Conservation (phyloP, 1,284 basidiomycete genomes). For the Puccinia hordei region DNA sequence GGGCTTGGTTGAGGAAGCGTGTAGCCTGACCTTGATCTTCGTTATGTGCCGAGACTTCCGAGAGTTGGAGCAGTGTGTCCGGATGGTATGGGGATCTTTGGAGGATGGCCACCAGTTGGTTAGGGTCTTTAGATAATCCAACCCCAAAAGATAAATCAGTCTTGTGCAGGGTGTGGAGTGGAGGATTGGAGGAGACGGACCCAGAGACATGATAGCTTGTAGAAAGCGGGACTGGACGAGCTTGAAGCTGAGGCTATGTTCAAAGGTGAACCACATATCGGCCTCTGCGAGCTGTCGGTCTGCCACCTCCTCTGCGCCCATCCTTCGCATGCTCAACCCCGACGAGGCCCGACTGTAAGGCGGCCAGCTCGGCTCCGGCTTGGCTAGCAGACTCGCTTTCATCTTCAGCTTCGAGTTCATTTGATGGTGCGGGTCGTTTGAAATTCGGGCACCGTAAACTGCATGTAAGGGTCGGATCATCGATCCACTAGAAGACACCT, state of each 20-base stretch:
- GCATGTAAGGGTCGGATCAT: neutral
- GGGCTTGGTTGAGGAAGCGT: slow-evolving; percentile 78
- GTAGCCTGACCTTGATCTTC: slow-evolving; percentile 67
- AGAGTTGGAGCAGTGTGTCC: slow-evolving; percentile 83
- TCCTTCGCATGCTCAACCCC: slow-evolving; percentile 24
- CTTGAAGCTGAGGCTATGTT: slow-evolving; percentile 39
- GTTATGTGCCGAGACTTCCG: slow-evolving; percentile 61
- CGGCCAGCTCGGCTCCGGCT: slow-evolving; percentile 60
- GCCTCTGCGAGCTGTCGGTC: neutral
- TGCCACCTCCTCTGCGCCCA: slow-evolving; percentile 7
- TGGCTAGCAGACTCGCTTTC: slow-evolving; percentile 55
- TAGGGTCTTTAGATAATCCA: slow-evolving; percentile 57
- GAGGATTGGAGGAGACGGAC: slow-evolving; percentile 16
- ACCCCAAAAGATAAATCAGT: neutral
- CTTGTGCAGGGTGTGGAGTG: neutral
- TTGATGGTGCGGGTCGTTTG: slow-evolving; percentile 56
- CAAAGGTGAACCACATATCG: slow-evolving; percentile 43
- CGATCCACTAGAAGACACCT: slow-evolving; percentile 23
- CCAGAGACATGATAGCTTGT: slow-evolving; percentile 30
- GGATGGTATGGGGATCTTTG: slow-evolving; percentile 73
- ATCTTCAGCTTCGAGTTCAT: slow-evolving; percentile 53
- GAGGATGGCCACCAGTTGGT: slow-evolving; percentile 62
- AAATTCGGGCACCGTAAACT: slow-evolving; percentile 53
- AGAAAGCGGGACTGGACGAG: slow-evolving; percentile 36
- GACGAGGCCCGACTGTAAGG: slow-evolving; percentile 54